Percentiles rank a stretch among this genome's conserved stretches.
Conservation (phyloP, 2,329 filamentous ascomycete species). For the Pseudocercospora macadamiae region DNA sequence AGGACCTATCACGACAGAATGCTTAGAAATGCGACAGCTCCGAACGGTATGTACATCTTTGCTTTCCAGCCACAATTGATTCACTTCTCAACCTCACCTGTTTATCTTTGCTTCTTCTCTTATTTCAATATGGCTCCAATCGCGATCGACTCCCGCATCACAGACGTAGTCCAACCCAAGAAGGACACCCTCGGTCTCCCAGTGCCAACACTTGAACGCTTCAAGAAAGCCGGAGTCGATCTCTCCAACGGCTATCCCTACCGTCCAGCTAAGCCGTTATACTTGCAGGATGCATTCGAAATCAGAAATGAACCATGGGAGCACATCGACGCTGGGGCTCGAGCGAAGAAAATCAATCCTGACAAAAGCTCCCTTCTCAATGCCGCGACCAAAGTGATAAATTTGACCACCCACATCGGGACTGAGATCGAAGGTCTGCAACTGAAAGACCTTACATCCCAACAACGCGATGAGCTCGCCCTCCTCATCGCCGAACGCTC, state of each 20-base stretch:
- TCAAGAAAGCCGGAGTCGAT: slow-evolving; percentile 71
- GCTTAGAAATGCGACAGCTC: background rate
- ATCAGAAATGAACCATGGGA: slow-evolving; percentile 61
- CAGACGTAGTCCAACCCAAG: slow-evolving; percentile 63
- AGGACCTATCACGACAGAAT: background rate
- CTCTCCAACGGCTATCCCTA: slow-evolving; percentile 73
- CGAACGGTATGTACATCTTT: background rate
- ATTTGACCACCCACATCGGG: slow-evolving; percentile 65
- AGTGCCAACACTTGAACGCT: slow-evolving; percentile 56
- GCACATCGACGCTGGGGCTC: slow-evolving; percentile 63
- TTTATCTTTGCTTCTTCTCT: no score
- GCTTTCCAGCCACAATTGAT: background rate
- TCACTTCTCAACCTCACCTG: background rate
- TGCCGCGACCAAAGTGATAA: slow-evolving; percentile 64
- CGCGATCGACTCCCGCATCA: slow-evolving; percentile 48
- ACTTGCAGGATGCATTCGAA: slow-evolving; percentile 69
- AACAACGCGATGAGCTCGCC: slow-evolving; percentile 65
- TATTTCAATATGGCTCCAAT: slow-evolving; percentile 24
- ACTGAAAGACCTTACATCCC: slow-evolving; percentile 61
- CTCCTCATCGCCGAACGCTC: slow-evolving; percentile 65
- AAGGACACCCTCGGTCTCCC: slow-evolving; percentile 69
- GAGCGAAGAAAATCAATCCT: slow-evolving; percentile 55
- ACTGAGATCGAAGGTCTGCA: slow-evolving; percentile 68
- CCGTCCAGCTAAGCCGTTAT: slow-evolving; percentile 67
- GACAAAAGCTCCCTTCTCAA: slow-evolving; percentile 63